Evolutionary conservation across 169 alveolate genomes (phyloP), one percentile per base, ranked within the genome.

Genomic region (Prorocentrum cordatum): DNA sequence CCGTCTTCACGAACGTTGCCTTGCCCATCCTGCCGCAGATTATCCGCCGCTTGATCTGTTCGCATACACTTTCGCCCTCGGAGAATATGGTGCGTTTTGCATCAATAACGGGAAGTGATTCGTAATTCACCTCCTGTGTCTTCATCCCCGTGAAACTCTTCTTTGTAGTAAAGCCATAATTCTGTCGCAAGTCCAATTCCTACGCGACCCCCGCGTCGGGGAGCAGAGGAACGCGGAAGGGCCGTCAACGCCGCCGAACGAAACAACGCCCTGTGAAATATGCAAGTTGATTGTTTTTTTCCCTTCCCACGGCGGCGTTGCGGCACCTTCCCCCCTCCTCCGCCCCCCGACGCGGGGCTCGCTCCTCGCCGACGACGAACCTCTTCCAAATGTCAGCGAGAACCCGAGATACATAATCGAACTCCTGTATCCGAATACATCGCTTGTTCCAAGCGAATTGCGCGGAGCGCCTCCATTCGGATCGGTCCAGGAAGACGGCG

Each of bases 351-450:
- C n/a, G n/a, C n/a, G n/a, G n/a, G n/a, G n/a, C n/a, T n/a, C n/a
- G n/a, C n/a, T n/a, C n/a, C 24, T 67, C 77, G 33, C 35, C 77
- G 24, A 67, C 54, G 47, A 67, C 77, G 54, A 67, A 67, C 16
- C 54, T n/a, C 6, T 33, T 67, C 77, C 54, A 35, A 0, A 67
- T 20, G 22, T 67, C 77, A n/a, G 54, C 45, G 9, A 67, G 24
- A 67, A 67, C 0, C 50, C 32, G 18, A 18, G 58, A 20, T 35
- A 12, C 32, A 16, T 24, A 20, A 20, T 27, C 71, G 32, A 67
- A 33, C 54, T 67, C 77, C 35, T 67, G 77, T 4, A 67, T 67
- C 5, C 54, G 16, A 26, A 70, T 29, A 26, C 22, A 16, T 20
- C 42, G 7, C 22, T 72, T 72, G 22, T 47, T 47, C 83, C 83